A percentile compares a stretch with the other conserved stretches of the same genome.
phyloP scores from a whole-genome alignment of 2,329 filamentous ascomycete species.

The Microsporum canis region DNA sequence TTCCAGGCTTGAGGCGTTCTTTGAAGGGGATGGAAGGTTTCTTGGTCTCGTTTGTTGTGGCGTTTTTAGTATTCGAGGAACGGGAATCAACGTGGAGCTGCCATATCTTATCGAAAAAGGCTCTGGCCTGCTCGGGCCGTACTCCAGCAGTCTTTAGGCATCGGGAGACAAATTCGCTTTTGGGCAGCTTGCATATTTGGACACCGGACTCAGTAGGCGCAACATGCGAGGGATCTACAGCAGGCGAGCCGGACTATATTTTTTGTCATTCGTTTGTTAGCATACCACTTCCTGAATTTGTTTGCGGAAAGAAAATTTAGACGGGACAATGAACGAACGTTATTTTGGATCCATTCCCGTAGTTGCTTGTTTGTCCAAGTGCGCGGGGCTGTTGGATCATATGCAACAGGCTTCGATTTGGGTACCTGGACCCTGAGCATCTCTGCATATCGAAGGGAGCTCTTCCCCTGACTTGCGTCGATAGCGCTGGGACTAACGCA shows the following conservation, averaged over 20 bases:
- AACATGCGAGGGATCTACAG: neutral
- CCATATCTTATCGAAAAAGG: conserved; percentile 2
- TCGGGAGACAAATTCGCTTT: neutral
- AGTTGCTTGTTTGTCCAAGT: conserved; percentile 3
- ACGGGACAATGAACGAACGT: neutral
- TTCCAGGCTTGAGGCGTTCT: neutral
- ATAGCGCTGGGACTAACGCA: conserved; percentile 2
- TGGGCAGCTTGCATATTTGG: neutral
- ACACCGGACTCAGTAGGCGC: neutral
- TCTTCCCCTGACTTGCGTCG: conserved; percentile 1
- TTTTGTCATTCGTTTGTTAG: neutral
- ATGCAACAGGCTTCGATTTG: neutral
- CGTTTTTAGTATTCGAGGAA: neutral
- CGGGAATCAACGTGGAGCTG: conserved; percentile 1
- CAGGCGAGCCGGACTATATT: neutral
- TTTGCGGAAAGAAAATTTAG: neutral
- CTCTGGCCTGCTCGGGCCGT: conserved; percentile 2
- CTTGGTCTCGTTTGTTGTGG: neutral
- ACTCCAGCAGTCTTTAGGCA: conserved; percentile 1
- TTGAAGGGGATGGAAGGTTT: neutral
- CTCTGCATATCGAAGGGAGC: conserved; percentile 2
- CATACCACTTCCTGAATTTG: neutral
- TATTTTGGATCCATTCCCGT: neutral
- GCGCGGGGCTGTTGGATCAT: neutral
- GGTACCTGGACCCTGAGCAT: conserved; percentile 1